A percentile compares a stretch with the other conserved stretches of the same genome.
Conservation (phyloP, 2,329 filamentous ascomycete genomes). For the Ophiostoma tasmaniense region DNA sequence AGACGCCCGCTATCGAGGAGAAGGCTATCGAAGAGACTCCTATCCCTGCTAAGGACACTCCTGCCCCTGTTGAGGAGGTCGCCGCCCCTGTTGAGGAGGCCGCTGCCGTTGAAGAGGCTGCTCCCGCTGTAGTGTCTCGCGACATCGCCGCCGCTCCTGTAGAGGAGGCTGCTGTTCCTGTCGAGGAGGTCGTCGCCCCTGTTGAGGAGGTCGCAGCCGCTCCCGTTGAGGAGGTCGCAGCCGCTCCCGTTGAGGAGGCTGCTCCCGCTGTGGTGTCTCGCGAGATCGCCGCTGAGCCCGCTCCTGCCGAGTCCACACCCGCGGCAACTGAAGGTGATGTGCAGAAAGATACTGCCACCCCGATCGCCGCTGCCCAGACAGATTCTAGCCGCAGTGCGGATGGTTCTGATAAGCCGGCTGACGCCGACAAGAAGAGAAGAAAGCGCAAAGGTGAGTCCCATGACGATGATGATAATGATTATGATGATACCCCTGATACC, state of each 20-base stretch:
- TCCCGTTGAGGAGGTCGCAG: background rate
- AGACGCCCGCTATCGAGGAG: too few species aligned
- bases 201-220: background rate
- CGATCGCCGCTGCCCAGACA: background rate
- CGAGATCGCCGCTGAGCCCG: background rate
- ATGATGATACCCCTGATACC: slow-evolving; percentile 11
- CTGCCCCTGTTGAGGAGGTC: background rate
- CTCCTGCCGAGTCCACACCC: background rate
- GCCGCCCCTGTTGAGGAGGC: background rate
- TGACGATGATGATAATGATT: slow-evolving; percentile 3
- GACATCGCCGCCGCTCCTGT: background rate
- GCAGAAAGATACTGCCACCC: background rate
- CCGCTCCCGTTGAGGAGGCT: background rate
- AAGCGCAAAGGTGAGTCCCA: slow-evolving; percentile 8
- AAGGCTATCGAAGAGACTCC: too few species aligned
- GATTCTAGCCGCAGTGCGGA: slow-evolving; percentile 1
- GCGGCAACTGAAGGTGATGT: background rate
- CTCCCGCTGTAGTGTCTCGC: background rate
- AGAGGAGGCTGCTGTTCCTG: background rate
- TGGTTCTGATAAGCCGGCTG: background rate
- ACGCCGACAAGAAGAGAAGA: slow-evolving; percentile 7
- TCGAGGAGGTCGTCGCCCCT: background rate
- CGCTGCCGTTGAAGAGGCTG: background rate
- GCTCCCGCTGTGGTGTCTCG: background rate
- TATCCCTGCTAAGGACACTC: background rate